phyloP scores from a whole-genome alignment of 139 green algal genomes.

The Tetradesmus lagerheimii region DNA sequence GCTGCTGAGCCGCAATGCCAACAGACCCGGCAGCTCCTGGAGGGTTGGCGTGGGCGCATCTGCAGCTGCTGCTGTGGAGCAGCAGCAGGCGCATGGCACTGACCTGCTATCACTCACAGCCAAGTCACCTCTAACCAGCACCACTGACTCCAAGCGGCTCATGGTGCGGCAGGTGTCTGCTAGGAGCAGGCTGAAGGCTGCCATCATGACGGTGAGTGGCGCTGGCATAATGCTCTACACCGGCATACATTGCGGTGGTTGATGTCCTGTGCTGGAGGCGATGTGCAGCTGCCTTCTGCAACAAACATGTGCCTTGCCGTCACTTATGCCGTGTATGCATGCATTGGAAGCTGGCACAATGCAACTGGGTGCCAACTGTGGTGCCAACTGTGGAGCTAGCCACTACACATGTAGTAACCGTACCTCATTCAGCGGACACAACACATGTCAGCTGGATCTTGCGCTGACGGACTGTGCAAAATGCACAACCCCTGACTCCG shows the following conservation, averaged over 20 bases:
- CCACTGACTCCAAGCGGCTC: background rate
- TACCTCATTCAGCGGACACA: background rate
- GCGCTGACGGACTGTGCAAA: no score
- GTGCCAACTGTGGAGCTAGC: no score
- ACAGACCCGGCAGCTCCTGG: constrained; percentile 53
- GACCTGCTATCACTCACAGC: background rate
- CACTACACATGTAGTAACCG: no score
- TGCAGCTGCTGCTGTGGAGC: background rate
- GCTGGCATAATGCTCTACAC: background rate
- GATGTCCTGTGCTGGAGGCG: background rate
- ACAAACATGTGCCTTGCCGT: no score
- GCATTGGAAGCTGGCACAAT: no score
- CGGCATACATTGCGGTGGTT: no score
- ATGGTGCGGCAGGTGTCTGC: constrained; percentile 7
- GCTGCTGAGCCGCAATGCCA: constrained; percentile 21
- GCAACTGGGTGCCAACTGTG: no score
- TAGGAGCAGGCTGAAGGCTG: constrained; percentile 32
- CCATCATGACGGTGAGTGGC: constrained; percentile 40
- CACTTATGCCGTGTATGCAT: no score
- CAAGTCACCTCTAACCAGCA: background rate
- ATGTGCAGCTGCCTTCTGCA: no score
- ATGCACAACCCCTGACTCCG: background rate
- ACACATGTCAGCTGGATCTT: background rate
- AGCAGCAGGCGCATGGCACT: background rate
- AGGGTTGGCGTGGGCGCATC: constrained; percentile 52